A percentile compares a stretch with the other conserved stretches of the same genome.
Evolutionary conservation across 495 filamentous ascomycete genomes (phyloP).

Genomic region (Melanomma pulvis-pyrius): DNA sequence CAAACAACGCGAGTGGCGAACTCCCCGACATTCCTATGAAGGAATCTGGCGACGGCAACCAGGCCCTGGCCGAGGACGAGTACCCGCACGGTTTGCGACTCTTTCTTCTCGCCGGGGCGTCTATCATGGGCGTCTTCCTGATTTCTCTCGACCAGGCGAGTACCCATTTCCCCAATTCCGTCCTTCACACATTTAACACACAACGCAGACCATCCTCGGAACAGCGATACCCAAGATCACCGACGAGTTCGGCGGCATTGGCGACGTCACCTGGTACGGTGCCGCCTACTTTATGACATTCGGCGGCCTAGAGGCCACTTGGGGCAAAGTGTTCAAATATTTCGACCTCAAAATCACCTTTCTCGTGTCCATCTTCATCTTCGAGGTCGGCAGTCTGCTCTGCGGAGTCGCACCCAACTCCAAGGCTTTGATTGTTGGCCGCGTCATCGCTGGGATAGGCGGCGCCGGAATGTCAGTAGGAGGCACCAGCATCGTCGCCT

Average conservation of each 20-base stretch:
- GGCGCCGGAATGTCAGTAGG: slow-evolving; percentile 81
- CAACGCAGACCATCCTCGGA: slow-evolving; percentile 26
- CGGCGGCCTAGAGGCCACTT: slow-evolving; percentile 66
- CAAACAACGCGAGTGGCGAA: not conserved
- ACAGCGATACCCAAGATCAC: slow-evolving; percentile 37
- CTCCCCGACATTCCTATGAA: not conserved
- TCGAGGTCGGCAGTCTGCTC: slow-evolving; percentile 79
- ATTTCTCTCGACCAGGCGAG: slow-evolving; percentile 13
- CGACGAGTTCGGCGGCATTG: slow-evolving; percentile 28
- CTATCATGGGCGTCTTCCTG: not conserved
- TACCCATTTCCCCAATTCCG: not conserved
- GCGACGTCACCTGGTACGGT: slow-evolving; percentile 33
- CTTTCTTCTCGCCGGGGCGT: not conserved
- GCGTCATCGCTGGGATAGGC: slow-evolving; percentile 84
- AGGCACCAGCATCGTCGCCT: slow-evolving; percentile 76
- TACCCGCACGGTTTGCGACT: slow-evolving; percentile 6
- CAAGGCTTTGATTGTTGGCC: slow-evolving; percentile 74
- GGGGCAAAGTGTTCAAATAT: slow-evolving; percentile 79
- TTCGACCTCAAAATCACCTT: slow-evolving; percentile 71
- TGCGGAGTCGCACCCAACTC: slow-evolving; percentile 79
- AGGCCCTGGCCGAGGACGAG: not conserved
- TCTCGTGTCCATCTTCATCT: slow-evolving; percentile 69
- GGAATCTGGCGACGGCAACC: slow-evolving; percentile 4
- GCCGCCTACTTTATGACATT: slow-evolving; percentile 24
- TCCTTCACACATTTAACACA: not conserved